Conservation (phyloP, 441 rosid genomes). For the Rhodomyrtus psidioides region DNA sequence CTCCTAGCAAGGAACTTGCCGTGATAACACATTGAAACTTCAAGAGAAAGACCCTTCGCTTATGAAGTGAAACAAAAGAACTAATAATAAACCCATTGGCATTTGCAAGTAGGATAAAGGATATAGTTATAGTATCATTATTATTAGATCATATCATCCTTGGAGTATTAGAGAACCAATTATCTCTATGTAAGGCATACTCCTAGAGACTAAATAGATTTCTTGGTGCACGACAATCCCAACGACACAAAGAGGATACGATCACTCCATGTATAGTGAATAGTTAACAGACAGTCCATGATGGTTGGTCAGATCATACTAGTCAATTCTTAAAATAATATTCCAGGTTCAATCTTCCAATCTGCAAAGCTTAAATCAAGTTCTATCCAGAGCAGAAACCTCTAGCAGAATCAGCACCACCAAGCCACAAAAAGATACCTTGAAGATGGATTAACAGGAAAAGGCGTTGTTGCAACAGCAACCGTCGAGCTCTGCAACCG, state of each 20-base stretch:
- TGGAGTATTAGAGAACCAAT: not conserved
- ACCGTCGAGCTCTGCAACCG: slow-evolving; percentile 18
- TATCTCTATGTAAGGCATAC: not conserved
- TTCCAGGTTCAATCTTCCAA: not conserved
- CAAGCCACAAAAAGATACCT: slow-evolving; percentile 31
- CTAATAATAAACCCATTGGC: not conserved
- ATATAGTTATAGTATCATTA: not conserved
- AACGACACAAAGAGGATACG: not conserved
- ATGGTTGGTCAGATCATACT: not conserved
- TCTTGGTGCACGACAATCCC: not conserved
- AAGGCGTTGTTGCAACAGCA: slow-evolving; percentile 26
- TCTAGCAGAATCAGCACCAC: not conserved
- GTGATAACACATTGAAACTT: not conserved
- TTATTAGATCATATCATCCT: not conserved
- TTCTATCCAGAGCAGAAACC: not conserved
- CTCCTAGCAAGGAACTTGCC: not conserved
- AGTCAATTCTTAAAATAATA: not conserved
- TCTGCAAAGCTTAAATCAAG: not conserved
- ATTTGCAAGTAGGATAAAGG: not conserved
- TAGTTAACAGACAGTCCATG: not conserved
- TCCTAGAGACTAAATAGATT: not conserved
- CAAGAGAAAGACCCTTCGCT: not conserved
- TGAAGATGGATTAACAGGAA: slow-evolving; percentile 14
- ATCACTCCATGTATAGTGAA: not conserved
- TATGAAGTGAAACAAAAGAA: not conserved